Percentiles rank a stretch among this genome's conserved stretches.
These are phyloP conservation scores for Prototheca wickerhamii DNA, from an alignment of 163 green algal genomes.

Conservation along the genomic window DNA sequence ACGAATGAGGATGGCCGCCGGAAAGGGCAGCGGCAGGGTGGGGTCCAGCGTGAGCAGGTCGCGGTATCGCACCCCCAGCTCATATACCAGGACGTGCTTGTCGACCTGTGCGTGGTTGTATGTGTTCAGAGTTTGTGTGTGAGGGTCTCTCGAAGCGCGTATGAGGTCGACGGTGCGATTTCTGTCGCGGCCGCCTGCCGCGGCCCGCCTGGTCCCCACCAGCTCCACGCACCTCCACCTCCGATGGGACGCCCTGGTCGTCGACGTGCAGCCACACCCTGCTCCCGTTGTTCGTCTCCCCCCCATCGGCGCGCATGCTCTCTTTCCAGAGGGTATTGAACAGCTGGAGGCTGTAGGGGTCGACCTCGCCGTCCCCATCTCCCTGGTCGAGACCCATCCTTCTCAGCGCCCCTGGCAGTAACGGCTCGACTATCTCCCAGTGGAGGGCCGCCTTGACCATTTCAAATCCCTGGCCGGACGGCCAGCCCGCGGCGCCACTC, in stretches of 20 bases:
- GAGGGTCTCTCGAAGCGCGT: not conserved
- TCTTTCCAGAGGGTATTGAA: not conserved
- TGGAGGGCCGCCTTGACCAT: too few relatives aligned
- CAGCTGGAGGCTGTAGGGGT: too few relatives aligned
- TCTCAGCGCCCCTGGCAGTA: too few relatives aligned
- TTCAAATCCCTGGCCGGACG: too few relatives aligned
- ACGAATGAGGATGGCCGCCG: conserved; percentile 34
- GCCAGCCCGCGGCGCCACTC: too few relatives aligned
- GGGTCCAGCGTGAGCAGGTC: conserved; percentile 29
- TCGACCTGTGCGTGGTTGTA: conserved; percentile 5
- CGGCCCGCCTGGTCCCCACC: not conserved
- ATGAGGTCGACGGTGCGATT: not conserved
- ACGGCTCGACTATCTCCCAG: too few relatives aligned
- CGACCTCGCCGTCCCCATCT: too few relatives aligned
- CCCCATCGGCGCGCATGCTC: not conserved
- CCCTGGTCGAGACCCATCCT: too few relatives aligned
- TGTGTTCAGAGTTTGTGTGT: not conserved
- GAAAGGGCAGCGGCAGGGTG: conserved; percentile 27
- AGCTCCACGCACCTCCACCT: not conserved
- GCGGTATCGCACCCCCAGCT: conserved; percentile 28
- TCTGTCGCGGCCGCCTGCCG: not conserved
- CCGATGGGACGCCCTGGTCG: not conserved
- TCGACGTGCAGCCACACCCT: conserved; percentile 21
- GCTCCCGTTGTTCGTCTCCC: not conserved
- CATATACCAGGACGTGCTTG: conserved; percentile 17